These are phyloP conservation scores for Suillus decipiens DNA, from an alignment of 768 basidiomycete species.

Conservation along the genomic window DNA sequence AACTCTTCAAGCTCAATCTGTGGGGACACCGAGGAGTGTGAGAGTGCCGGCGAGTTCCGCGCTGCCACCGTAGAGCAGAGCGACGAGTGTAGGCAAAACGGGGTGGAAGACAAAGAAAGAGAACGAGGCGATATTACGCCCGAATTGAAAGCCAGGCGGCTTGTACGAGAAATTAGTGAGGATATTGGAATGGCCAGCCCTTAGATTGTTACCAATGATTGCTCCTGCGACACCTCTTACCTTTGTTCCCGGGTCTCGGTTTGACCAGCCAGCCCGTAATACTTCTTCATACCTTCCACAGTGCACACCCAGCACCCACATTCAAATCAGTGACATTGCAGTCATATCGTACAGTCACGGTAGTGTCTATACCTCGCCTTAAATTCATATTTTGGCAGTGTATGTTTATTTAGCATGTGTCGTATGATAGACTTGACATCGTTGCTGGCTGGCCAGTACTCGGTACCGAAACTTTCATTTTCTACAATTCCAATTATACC, in stretches of 20 bases:
- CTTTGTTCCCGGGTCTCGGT: constrained; percentile 13
- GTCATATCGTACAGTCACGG: constrained; percentile 20
- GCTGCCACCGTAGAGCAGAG: constrained; percentile 15
- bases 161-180: constrained; percentile 31
- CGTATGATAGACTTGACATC: background rate
- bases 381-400: background rate
- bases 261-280: constrained; percentile 26
- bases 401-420: constrained; percentile 2
- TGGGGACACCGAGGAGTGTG: constrained; percentile 39
- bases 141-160: constrained; percentile 32
- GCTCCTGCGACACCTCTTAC: background rate
- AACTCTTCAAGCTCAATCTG: constrained; percentile 41
- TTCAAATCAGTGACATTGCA: constrained; percentile 19
- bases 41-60: constrained; percentile 32
- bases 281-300: constrained; percentile 25
- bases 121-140: constrained; percentile 35
- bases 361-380: constrained; percentile 33
- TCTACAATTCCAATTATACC: background rate
- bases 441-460: background rate
- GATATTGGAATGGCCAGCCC: constrained; percentile 35
- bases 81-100: background rate
- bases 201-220: constrained; percentile 13
- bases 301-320: constrained; percentile 16
- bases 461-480: background rate
- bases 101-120: constrained; percentile 8